Base-by-base conservation (phyloP, 2,329 filamentous ascomycete genomes). In the Chrysosporium queenslandicum region DNA sequence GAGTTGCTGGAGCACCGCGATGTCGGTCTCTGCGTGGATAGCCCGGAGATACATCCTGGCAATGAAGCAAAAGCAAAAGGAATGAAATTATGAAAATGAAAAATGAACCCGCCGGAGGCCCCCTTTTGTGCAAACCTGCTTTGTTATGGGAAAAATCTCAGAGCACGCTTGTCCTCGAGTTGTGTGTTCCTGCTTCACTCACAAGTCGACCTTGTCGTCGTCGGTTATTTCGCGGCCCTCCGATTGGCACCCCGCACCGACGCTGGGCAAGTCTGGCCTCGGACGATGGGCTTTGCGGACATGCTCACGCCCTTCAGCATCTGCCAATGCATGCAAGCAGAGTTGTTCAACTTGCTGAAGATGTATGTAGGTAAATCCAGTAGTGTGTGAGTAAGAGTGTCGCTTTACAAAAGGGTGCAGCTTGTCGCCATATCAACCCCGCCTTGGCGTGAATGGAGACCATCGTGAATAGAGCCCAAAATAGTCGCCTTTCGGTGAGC, bases 1-100 rank as follows among this genome's bases (percentile, higher is more conserved):
- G 48, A 85, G 70, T 51, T 75, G 65, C 30, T 75, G 75, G 20
- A 85, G 72, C 2, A 67, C 66, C 0, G 69, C 65, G 51, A 79
- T 68, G 52, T 70, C 63, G 6, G 66, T 58, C 57, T 84, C 81
- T 8, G 72, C 75, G 63, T 82, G 79, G 14, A 63, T 71, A 9
- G 64, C 64, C 18, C 72, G 76, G 56, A 84, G 73, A 66, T 83
- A 78, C 81, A 85, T 84, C 2, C 27, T 49, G 42, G 27, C 14
- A 20, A 29, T n/a, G n/a, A n/a, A n/a, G n/a, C n/a, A 23, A 18
- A 36, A 46, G 4, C 5, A 0, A 43, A 27, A 43, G 21, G 4
- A 43, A 27, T n/a, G n/a, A 43, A 27, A 27, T 37, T 37, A 9
- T 4, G 14, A 4, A n/a, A 4, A 4, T 5, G 27, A 4, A 29